Base-by-base conservation (phyloP, 441 rosid species). In the Gossypium laxum region DNA sequence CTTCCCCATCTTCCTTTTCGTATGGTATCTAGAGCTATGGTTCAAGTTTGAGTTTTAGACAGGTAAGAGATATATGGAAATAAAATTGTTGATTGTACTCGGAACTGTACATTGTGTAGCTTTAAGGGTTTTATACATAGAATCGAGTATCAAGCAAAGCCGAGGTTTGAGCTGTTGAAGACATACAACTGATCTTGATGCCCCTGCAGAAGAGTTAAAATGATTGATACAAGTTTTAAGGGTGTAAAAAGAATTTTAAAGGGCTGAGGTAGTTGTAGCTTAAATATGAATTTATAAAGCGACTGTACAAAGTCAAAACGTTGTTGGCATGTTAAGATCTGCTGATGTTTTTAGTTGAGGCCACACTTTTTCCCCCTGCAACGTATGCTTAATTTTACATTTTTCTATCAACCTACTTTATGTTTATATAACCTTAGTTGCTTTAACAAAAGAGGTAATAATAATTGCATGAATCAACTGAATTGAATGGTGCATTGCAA, bases 101-200 rank as follows among this genome's bases (percentile, higher is more conserved):
- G 65, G 77, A 85, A 77, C 78, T 92, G 98, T 92, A 89, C 80
- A 88, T 91, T 87, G 75, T 87, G 91, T 85, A 89, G 96, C 83
- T 79, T 79, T 6, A 32, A 78, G 80, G 76, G 82, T 69, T 84
- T 55, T 82, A 85, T 86, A 84, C 77, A 76, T 85, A 82, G 83
- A 80, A 74, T 78, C 68, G 75, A 50, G 19, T 14, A 50, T 14
- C 7, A 8, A 73, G 85, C 80, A 62, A 80, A 28, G 76, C 77
- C 28, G 76, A 81, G 82, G 78, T 78, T 48, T 78, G 76, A 75
- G 84, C 74, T 76, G 81, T 80, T 63, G 77, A 72, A 64, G 63
- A 47, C 18, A 48, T 48, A 45, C 82, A 71, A 70, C 80, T 67
- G 80, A 72, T 75, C 74, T 75, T 80, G 64, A 32, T 64, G 52